These are phyloP conservation scores for Alnus glutinosa DNA, from an alignment of 306 rosid species.

Conservation along the genomic window DNA sequence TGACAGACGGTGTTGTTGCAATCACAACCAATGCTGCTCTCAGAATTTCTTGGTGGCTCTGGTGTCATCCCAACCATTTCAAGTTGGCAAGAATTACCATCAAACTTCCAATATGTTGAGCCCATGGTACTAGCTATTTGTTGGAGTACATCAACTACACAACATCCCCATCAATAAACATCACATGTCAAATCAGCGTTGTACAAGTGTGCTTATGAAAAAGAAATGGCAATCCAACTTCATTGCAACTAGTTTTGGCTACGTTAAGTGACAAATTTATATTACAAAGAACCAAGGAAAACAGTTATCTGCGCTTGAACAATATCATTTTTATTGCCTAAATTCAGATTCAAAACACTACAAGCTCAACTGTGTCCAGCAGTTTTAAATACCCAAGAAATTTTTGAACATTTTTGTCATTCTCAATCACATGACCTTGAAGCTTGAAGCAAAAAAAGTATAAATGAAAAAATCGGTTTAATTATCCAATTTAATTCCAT, in stretches of 20 bases:
- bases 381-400: neutral
- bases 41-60: slow-evolving; percentile 38
- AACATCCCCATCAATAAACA: slow-evolving; percentile 21
- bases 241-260: neutral
- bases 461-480: neutral
- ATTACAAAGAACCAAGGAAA: neutral
- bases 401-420: no score
- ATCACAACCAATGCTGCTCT: slow-evolving; percentile 46
- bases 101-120: slow-evolving; percentile 66
- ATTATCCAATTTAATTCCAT: neutral
- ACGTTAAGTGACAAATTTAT: neutral
- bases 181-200: slow-evolving; percentile 10
- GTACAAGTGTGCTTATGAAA: neutral
- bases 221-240: neutral
- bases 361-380: no score
- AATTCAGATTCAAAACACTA: neutral
- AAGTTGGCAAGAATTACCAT: slow-evolving; percentile 52
- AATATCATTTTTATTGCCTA: neutral
- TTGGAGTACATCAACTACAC: slow-evolving; percentile 69
- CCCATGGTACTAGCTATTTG: slow-evolving; percentile 70
- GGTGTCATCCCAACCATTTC: slow-evolving; percentile 55
- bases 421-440: neutral
- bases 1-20: slow-evolving; percentile 59
- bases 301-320: neutral
- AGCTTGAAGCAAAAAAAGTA: neutral